Base-by-base conservation (phyloP, 2,329 filamentous ascomycete species). In the Coniosporium tulheliwenetii region DNA sequence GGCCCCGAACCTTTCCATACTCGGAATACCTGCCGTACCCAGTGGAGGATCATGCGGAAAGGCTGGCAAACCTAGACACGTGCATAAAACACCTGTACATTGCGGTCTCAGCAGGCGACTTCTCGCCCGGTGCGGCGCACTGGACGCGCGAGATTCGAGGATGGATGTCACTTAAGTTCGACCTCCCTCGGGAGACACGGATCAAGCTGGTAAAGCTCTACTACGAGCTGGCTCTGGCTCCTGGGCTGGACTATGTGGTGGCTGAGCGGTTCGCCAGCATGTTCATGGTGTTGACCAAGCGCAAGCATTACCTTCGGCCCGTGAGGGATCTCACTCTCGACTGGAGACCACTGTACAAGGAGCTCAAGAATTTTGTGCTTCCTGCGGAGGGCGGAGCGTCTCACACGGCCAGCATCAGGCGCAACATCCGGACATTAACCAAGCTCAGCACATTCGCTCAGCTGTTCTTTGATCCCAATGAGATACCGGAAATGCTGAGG, bases 151-250 rank as follows among this genome's bases (percentile, higher is more conserved):
- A 98, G 72, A 79, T 98, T 38, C 78, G 87, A 56, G 85, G 82
- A 61, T 98, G 93, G 91, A 71, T 98, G 49, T 83, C 81, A 41
- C 77, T 98, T 61, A 98, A 98, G 69, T 98, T 98, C 57, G 89
- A 98, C 64, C 85, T 94, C 57, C 85, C 85, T 38, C 77, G 84
- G 52, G 79, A 81, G 56, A 78, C 87, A 49, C 75, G 93, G 43
- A 78, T 86, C 38, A 85, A 77, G 60, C 74, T 98, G 29, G 83
- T 91, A 29, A 83, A 81, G 63, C 71, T 98, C 32, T 98, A 95
- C 65, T 98, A 94, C 63, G 86, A 94, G 63, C 79, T 98, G 44
- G 74, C 85, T 5, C 71, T 98, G 45, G 85, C 91, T 26, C 91
- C 89, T 0, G 91, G 93, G 3, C 70, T 98, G 42, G 89, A 96